A percentile compares a stretch with the other conserved stretches of the same genome.
phyloP scores from a whole-genome alignment of 2,329 filamentous ascomycete genomes.

The Aspergillus sclerotialis region DNA sequence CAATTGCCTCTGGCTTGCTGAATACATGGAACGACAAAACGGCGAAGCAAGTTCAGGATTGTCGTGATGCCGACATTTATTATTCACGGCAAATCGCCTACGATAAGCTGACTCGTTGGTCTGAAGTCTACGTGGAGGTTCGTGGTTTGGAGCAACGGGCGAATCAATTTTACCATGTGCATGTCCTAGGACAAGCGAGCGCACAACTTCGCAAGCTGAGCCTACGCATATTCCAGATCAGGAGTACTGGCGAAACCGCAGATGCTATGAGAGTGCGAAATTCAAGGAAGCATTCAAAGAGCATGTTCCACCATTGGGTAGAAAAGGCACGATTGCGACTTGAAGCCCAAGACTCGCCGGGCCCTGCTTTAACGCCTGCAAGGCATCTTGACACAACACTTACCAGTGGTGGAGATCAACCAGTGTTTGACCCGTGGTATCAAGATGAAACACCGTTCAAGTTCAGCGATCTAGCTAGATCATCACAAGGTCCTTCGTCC shows the following conservation, averaged over 20 bases:
- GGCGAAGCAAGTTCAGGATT: conserved; percentile 25
- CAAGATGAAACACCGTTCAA: conserved; percentile 31
- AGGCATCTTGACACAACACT: conserved; percentile 14
- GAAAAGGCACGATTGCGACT: conserved; percentile 34
- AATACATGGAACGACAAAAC: conserved; percentile 38
- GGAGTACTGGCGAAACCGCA: conserved; percentile 45
- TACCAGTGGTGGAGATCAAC: conserved; percentile 13
- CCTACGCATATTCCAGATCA: conserved; percentile 50
- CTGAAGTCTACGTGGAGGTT: conserved; percentile 24
- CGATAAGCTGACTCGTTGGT: conserved; percentile 31
- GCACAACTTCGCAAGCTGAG: conserved; percentile 50
- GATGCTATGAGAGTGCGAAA: conserved; percentile 47
- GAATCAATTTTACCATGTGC: conserved; percentile 38
- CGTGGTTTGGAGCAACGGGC: conserved; percentile 39
- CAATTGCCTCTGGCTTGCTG: conserved; percentile 29
- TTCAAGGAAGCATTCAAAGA: conserved; percentile 47
- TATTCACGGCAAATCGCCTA: conserved; percentile 33
- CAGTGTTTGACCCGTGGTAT: conserved; percentile 30
- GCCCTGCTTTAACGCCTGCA: conserved; percentile 21
- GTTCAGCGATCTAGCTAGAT: conserved; percentile 26
- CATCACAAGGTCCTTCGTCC: conserved; percentile 24
- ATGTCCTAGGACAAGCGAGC: conserved; percentile 40
- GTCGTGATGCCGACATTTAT: conserved; percentile 30
- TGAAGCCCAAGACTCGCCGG: conserved; percentile 23
- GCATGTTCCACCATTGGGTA: conserved; percentile 51